These are phyloP conservation scores for Oidium heveae DNA, from an alignment of 2,329 filamentous ascomycete genomes.

Conservation along the genomic window DNA sequence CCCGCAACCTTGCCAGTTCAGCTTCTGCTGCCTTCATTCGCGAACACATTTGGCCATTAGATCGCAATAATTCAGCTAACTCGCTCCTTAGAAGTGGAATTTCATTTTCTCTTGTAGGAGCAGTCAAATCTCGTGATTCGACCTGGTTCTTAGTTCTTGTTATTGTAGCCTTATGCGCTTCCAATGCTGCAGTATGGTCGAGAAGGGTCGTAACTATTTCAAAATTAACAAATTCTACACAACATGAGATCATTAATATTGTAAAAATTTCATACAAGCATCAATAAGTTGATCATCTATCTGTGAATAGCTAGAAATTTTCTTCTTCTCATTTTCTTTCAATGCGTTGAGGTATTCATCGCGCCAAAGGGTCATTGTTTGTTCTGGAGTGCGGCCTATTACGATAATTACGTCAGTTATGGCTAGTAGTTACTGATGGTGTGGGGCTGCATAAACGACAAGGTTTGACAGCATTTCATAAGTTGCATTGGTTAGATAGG, in stretches of 20 bases:
- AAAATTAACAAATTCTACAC: too few relatives aligned
- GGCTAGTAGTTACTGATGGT: too few relatives aligned
- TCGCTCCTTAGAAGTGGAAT: conserved; percentile 35
- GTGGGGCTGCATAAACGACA: too few relatives aligned
- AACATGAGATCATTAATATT: too few relatives aligned
- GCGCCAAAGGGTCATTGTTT: conserved; percentile 28
- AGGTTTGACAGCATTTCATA: too few relatives aligned
- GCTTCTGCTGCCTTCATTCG: conserved; percentile 35
- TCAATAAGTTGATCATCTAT: conserved; percentile 44
- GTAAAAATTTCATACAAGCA: conserved; percentile 31
- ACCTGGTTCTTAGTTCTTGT: conserved; percentile 10
- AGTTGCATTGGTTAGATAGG: too few relatives aligned
- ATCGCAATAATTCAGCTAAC: conserved; percentile 51
- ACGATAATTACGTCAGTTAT: too few relatives aligned
- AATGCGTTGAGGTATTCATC: conserved; percentile 60
- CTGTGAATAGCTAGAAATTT: conserved; percentile 31
- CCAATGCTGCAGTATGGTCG: conserved; percentile 37
- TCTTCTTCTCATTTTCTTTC: conserved; percentile 42
- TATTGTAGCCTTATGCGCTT: conserved; percentile 26
- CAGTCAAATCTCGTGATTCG: conserved; percentile 5
- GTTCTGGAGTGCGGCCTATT: background rate
- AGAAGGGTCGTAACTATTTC: conserved; percentile 35
- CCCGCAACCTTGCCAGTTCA: conserved; percentile 37
- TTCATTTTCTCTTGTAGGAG: conserved; percentile 9
- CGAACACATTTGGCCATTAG: conserved; percentile 40